Base-by-base conservation (phyloP, 306 rosid species). In the Erythrophleum fordii region DNA sequence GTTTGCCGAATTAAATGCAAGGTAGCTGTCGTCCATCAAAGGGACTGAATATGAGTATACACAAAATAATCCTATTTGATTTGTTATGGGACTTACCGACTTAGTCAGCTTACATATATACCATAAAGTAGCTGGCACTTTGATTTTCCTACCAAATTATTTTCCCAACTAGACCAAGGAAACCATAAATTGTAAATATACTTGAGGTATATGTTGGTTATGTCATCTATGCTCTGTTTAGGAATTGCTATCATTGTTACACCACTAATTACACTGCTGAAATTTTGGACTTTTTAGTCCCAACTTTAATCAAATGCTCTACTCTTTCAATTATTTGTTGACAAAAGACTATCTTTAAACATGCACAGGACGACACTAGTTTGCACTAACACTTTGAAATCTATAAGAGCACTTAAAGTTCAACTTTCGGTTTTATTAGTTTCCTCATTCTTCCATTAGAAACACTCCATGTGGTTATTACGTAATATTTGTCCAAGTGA, bases 401-500 rank as follows among this genome's bases (percentile, higher is more conserved):
- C 77, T 9, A n/a, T n/a, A 60, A 23, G 55, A 61, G 34, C 55
- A 80, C 77, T 73, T 1, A 45, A 46, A 64, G 12, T 73, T 72
- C 61, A 42, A 71, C 42, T 45, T 72, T 60, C 65, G 46, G 16
- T 26, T 64, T 72, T 51, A 80, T 62, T 61, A 46, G 49, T 52
- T 17, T 39, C 34, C 39, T 56, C 3, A 26, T 28, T 73, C 69
- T 64, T 73, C 75, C 42, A 73, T 62, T 58, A 62, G 37, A 23
- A 65, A 64, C 53, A 53, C 49, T 64, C 55, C 41, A 18, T 37
- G 28, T 39, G 60, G 35, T 73, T 69, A 5, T 74, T 53, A 70
- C 75, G 77, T 66, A 41, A 74, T 73, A 58, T 64, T 18, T 78
- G 61, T 75, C 76, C 60, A 62, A 52, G 64, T 88, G 89, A 88